Conservation (phyloP, 257 asterid genomes). For the Verbena officinalis region DNA sequence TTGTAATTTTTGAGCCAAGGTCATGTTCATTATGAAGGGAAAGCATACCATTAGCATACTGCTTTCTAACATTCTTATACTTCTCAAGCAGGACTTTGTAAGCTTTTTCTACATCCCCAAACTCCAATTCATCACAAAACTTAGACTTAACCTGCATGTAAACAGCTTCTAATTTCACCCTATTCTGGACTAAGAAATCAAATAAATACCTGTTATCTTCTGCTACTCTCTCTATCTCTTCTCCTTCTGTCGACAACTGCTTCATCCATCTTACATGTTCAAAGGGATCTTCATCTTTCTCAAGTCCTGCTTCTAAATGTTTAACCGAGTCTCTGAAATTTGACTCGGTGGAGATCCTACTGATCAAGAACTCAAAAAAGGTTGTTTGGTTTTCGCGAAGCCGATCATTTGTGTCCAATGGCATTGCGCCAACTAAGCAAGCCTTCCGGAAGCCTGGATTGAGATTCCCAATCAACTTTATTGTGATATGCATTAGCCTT, state of each 20-base stretch:
- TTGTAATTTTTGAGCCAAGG: neutral
- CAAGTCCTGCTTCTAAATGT: constrained; percentile 46
- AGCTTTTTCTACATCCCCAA: constrained; percentile 44
- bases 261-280: constrained; percentile 64
- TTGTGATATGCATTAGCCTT: constrained; percentile 57
- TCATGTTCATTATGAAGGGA: constrained; percentile 39
- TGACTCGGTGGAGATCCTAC: constrained; percentile 41
- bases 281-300: constrained; percentile 56
- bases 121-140: constrained; percentile 57
- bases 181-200: constrained; percentile 31
- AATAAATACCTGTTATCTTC: constrained; percentile 34
- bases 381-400: constrained; percentile 44
- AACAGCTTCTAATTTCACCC: constrained; percentile 45
- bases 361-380: constrained; percentile 48
- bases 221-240: constrained; percentile 34
- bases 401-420: constrained; percentile 37
- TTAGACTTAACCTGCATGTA: constrained; percentile 44
- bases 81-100: constrained; percentile 57
- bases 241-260: constrained; percentile 42
- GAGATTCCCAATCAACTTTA: constrained; percentile 54
- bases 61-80: constrained; percentile 68
- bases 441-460: constrained; percentile 72
- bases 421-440: constrained; percentile 67
- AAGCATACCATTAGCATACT: constrained; percentile 68
- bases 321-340: constrained; percentile 44